Conservation (phyloP, 2,329 filamentous ascomycete genomes). For the Talaromyces albobiverticillius region DNA sequence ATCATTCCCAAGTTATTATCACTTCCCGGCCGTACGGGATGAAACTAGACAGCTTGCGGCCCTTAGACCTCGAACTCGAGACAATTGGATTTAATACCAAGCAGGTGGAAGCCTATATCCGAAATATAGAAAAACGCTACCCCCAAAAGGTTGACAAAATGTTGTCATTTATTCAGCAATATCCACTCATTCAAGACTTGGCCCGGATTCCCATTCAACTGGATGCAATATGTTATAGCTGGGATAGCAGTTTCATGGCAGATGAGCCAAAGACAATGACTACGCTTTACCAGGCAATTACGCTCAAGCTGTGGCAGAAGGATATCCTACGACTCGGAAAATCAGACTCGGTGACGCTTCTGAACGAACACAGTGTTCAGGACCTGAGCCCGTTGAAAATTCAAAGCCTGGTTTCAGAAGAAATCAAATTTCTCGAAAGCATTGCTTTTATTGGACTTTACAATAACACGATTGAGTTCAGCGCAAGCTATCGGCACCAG, state of each 20-base stretch:
- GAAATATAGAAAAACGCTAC: background rate
- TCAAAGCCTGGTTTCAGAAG: slow-evolving; percentile 16
- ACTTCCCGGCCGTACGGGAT: background rate
- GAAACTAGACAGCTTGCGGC: background rate
- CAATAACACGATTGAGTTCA: slow-evolving; percentile 34
- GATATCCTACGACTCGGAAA: slow-evolving; percentile 32
- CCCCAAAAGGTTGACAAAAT: background rate
- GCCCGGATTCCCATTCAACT: slow-evolving; percentile 46
- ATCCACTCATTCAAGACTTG: slow-evolving; percentile 33
- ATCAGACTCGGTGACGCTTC: too few relatives aligned
- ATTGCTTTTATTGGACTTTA: slow-evolving; percentile 38
- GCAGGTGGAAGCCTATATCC: background rate
- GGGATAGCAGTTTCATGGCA: slow-evolving; percentile 23
- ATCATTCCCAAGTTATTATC: background rate
- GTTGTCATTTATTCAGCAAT: slow-evolving; percentile 29
- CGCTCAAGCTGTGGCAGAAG: slow-evolving; percentile 37
- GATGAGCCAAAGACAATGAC: slow-evolving; percentile 36
- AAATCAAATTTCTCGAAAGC: slow-evolving; percentile 26
- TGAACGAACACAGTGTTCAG: background rate
- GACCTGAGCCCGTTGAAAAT: background rate
- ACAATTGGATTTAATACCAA: background rate
- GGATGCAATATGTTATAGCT: slow-evolving; percentile 44
- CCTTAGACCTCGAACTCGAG: background rate
- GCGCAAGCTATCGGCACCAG: slow-evolving; percentile 18
- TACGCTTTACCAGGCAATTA: slow-evolving; percentile 16